Conservation (phyloP, 345 rosid genomes). For the Eucalyptus pauciflora region DNA sequence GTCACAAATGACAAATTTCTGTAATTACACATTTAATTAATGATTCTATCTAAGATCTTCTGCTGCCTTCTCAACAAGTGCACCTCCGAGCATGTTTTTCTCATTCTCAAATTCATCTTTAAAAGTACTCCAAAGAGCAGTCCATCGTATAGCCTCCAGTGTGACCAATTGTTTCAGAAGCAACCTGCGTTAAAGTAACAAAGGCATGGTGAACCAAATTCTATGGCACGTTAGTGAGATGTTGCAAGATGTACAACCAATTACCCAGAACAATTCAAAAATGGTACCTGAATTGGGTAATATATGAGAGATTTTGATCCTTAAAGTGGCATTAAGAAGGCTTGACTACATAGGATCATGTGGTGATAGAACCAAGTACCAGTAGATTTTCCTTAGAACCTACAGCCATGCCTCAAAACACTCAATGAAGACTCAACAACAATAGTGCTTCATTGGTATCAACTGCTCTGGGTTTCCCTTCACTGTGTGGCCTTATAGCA, state of each 20-base stretch:
- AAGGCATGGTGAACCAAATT: background rate
- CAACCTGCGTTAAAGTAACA: conserved; percentile 25
- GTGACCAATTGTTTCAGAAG: conserved; percentile 22
- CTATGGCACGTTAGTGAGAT: background rate
- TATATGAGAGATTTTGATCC: no score
- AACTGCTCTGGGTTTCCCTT: conserved; percentile 43
- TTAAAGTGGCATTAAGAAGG: conserved; percentile 38
- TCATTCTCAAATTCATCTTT: conserved; percentile 83
- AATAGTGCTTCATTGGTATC: conserved; percentile 39
- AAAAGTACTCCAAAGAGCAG: conserved; percentile 71
- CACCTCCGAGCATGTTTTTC: conserved; percentile 55
- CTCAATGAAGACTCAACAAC: background rate
- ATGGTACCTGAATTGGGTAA: background rate
- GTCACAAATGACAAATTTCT: background rate
- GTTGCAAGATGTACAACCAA: background rate
- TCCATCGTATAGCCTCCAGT: conserved; percentile 87
- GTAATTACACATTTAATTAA: conserved; percentile 42
- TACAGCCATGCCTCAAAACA: background rate
- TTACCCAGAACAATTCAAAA: background rate
- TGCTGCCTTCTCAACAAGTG: conserved; percentile 78
- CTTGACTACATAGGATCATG: conserved; percentile 79
- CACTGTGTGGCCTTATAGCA: background rate
- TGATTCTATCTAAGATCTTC: conserved; percentile 76
- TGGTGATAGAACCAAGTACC: conserved; percentile 71
- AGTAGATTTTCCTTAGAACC: conserved; percentile 76